A percentile compares a stretch with the other conserved stretches of the same genome.
Evolutionary conservation across 1,139 yeast species (phyloP).

Genomic region (Yamadazyma taylorii): DNA sequence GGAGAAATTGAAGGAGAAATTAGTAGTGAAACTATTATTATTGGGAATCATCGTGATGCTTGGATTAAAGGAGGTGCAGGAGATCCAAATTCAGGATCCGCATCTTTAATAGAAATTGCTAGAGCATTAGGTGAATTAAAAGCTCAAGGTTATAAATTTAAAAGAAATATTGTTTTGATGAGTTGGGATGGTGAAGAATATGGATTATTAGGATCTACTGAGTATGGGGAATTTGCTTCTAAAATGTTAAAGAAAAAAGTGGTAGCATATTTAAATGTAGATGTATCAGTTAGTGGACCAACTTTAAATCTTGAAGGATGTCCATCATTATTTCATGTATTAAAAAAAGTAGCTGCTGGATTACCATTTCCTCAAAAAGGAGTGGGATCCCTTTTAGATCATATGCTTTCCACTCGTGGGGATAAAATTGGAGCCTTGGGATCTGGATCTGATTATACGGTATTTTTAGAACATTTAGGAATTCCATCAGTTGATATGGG

Average conservation of each 20-base stretch:
- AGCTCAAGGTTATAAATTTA: conserved; percentile 39
- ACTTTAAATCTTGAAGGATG: conserved; percentile 35
- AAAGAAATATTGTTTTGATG: conserved; percentile 40
- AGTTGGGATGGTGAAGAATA: conserved; percentile 52
- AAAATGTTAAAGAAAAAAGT: conserved; percentile 35
- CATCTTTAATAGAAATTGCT: conserved; percentile 44
- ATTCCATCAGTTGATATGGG: conserved; percentile 44
- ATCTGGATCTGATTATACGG: conserved; percentile 50
- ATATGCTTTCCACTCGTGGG: conserved; percentile 42
- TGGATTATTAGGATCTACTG: conserved; percentile 49
- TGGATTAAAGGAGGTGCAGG: conserved; percentile 59
- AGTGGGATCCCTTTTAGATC: conserved; percentile 54
- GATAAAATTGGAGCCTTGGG: conserved; percentile 38
- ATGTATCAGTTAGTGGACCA: conserved; percentile 39
- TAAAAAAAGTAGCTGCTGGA: conserved; percentile 33
- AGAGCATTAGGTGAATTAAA: conserved; percentile 50
- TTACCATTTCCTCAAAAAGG: conserved; percentile 49
- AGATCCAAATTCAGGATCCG: conserved; percentile 49
- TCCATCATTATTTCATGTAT: conserved; percentile 37
- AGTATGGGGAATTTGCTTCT: conserved; percentile 44
- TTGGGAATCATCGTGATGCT: conserved; percentile 52
- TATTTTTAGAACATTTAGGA: conserved; percentile 48
- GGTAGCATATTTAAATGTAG: conserved; percentile 47
- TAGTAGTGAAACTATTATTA: conserved; percentile 39
- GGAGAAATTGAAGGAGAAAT: conserved; percentile 46